Percentiles rank a stretch among this genome's conserved stretches.
Conservation (phyloP, 2,329 filamentous ascomycete genomes). For the Phaeosphaeria sp. region DNA sequence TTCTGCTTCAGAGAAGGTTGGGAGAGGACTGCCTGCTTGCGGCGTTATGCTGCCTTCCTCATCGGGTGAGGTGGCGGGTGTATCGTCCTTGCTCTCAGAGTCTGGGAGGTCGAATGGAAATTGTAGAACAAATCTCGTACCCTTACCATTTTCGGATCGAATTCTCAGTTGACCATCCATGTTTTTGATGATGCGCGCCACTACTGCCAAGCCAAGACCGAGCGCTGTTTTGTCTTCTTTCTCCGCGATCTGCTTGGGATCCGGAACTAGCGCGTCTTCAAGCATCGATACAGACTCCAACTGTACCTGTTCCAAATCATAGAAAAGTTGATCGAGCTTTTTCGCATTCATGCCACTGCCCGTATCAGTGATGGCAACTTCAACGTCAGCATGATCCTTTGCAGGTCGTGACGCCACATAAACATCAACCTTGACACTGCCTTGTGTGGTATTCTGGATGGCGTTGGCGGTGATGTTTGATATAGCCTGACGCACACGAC, state of each 20-base stretch:
- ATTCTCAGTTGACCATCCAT: constrained; percentile 88
- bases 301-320: constrained; percentile 70
- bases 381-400: constrained; percentile 67
- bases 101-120: constrained; percentile 74
- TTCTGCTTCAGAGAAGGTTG: constrained; percentile 54
- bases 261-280: constrained; percentile 39
- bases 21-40: constrained; percentile 13
- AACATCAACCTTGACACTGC: constrained; percentile 73
- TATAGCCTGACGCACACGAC: constrained; percentile 80
- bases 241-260: constrained; percentile 38
- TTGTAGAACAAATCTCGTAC: constrained; percentile 81
- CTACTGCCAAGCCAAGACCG: constrained; percentile 84
- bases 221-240: constrained; percentile 59
- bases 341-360: constrained; percentile 68
- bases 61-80: constrained; percentile 11
- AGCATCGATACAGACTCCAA: constrained; percentile 34
- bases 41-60: constrained; percentile 29
- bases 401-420: constrained; percentile 57
- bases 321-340: constrained; percentile 66
- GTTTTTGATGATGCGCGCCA: constrained; percentile 85
- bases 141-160: constrained; percentile 82
- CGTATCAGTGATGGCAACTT: constrained; percentile 78
- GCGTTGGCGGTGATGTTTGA: constrained; percentile 86
- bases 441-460: constrained; percentile 74
- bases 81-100: constrained; percentile 19